phyloP scores from a whole-genome alignment of 2,329 filamentous ascomycete species.

The Arthrobotrys sinensis region DNA sequence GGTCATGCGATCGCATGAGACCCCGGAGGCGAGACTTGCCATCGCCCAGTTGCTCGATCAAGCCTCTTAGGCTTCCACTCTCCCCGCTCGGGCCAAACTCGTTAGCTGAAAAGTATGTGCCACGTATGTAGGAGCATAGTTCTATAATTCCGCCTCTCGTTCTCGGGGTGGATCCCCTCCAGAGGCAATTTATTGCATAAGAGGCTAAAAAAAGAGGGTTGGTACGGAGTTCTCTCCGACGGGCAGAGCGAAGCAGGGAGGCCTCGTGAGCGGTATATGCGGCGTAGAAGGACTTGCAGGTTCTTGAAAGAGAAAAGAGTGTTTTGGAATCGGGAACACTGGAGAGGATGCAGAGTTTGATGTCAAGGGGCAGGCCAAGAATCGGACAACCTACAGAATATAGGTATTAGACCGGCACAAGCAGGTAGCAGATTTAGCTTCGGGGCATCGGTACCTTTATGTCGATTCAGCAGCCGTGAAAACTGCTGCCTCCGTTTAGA shows the following conservation, averaged over 20 bases:
- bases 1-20: slow-evolving; percentile 2
- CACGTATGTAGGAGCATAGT: neutral
- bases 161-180: neutral
- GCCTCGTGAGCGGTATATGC: neutral
- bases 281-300: slow-evolving; percentile 22
- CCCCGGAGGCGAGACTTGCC: neutral
- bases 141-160: neutral
- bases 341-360: slow-evolving; percentile 17
- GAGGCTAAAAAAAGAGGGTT: slow-evolving; percentile 10
- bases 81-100: slow-evolving; percentile 5
- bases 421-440: too few relatives aligned
- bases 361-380: slow-evolving; percentile 19
- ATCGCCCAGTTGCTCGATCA: slow-evolving; percentile 5
- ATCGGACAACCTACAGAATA: slow-evolving; percentile 2
- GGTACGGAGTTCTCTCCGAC: neutral
- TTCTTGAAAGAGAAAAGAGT: slow-evolving; percentile 1
- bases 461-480: too few relatives aligned
- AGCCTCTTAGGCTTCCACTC: slow-evolving; percentile 4
- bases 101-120: neutral
- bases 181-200: slow-evolving; percentile 11
- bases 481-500: too few relatives aligned
- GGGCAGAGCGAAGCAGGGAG: slow-evolving; percentile 2
- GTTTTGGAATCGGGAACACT: neutral
- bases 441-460: too few relatives aligned
- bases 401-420: neutral